Evolutionary conservation across 1,139 yeast genomes (phyloP).

Genomic region (Kurtzmaniella natalensis): DNA sequence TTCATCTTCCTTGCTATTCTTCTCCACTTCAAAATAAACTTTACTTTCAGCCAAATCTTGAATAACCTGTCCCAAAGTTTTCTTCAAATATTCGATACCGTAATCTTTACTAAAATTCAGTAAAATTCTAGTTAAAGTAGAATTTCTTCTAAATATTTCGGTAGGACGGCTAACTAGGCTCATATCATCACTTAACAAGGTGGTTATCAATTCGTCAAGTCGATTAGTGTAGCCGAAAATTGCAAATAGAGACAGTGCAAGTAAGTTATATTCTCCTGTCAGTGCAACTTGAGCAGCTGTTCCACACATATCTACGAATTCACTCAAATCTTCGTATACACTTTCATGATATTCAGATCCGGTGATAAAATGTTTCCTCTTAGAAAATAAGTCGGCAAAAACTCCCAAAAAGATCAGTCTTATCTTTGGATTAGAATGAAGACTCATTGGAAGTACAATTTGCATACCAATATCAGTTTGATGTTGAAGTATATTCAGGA

Average conservation of each 20-base stretch:
- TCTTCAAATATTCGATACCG: slow-evolving; percentile 56
- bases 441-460: slow-evolving; percentile 75
- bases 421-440: slow-evolving; percentile 60
- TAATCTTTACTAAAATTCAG: slow-evolving; percentile 66
- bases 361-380: slow-evolving; percentile 23
- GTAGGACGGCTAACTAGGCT: slow-evolving; percentile 55
- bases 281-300: slow-evolving; percentile 71
- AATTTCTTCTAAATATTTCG: slow-evolving; percentile 75
- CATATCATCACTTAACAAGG: slow-evolving; percentile 62
- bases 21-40: slow-evolving; percentile 67
- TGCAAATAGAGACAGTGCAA: slow-evolving; percentile 68
- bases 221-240: slow-evolving; percentile 52
- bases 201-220: slow-evolving; percentile 52
- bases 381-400: slow-evolving; percentile 60
- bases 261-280: slow-evolving; percentile 38
- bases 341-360: slow-evolving; percentile 26
- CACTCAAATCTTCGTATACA: slow-evolving; percentile 18
- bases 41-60: slow-evolving; percentile 46
- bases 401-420: slow-evolving; percentile 74
- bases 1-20: slow-evolving; percentile 12
- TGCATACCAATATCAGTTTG: slow-evolving; percentile 78
- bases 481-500: slow-evolving; percentile 65
- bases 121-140: slow-evolving; percentile 74
- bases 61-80: slow-evolving; percentile 53
- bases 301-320: slow-evolving; percentile 29